phyloP scores from a whole-genome alignment of 257 asterid species.

The Solanum ahanhuiri region DNA sequence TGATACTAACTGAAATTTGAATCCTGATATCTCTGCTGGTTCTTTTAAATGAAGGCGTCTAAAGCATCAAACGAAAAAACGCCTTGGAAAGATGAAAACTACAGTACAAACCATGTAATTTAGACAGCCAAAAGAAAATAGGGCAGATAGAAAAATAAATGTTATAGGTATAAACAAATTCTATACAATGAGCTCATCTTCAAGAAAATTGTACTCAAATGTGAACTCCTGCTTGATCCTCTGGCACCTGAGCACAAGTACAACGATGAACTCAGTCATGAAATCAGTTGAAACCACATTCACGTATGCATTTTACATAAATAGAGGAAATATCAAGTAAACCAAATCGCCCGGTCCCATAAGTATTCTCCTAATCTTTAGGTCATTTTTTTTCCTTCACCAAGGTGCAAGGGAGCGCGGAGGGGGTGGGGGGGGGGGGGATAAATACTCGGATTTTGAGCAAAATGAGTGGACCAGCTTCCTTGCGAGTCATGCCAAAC shows the following conservation, averaged over 20 bases:
- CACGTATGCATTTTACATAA: background rate
- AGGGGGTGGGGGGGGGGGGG: too few species aligned
- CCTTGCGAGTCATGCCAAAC: too few species aligned
- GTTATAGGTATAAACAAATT: background rate
- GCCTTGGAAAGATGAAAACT: background rate
- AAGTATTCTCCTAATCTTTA: background rate
- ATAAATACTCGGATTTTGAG: too few species aligned
- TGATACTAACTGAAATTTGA: background rate
- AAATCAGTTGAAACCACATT: background rate
- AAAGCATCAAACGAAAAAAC: background rate
- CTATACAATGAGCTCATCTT: slow-evolving; percentile 73
- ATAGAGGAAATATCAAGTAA: background rate
- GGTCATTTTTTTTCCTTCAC: too few species aligned
- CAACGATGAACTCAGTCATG: background rate
- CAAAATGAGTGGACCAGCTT: too few species aligned
- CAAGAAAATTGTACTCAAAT: slow-evolving; percentile 89
- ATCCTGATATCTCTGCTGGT: background rate
- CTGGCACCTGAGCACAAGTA: slow-evolving; percentile 73
- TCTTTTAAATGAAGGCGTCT: background rate
- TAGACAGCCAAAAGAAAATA: background rate
- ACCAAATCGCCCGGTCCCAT: background rate
- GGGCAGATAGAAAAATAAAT: background rate
- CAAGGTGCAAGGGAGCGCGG: too few species aligned
- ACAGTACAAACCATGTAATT: background rate
- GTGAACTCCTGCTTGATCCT: slow-evolving; percentile 89